A percentile compares a stretch with the other conserved stretches of the same genome.
phyloP scores from a whole-genome alignment of 768 basidiomycete species.

The Podaxis rugospora region DNA sequence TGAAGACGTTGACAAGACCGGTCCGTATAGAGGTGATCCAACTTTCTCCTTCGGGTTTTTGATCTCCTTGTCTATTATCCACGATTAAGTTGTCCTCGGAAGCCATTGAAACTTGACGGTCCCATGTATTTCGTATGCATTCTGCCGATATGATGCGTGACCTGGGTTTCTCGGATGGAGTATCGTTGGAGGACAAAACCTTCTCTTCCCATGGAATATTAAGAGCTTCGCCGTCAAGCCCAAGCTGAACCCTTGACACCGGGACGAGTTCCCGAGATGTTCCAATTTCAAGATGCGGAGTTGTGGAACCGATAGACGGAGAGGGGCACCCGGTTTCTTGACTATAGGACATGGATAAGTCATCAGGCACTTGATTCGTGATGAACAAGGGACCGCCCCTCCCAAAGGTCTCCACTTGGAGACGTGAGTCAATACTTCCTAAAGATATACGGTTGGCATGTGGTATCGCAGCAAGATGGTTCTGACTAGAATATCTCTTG shows the following conservation, averaged over 20 bases:
- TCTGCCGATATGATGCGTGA: slow-evolving; percentile 15
- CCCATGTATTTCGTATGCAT: slow-evolving; percentile 11
- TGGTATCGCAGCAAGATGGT: background rate
- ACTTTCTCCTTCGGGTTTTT: slow-evolving; percentile 19
- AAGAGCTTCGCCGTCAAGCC: slow-evolving; percentile 25
- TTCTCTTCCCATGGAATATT: slow-evolving; percentile 25
- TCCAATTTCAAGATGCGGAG: slow-evolving; percentile 16
- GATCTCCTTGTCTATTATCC: background rate
- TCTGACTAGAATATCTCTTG: slow-evolving; percentile 13
- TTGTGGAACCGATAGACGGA: slow-evolving; percentile 18
- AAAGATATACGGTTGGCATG: background rate
- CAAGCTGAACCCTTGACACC: slow-evolving; percentile 26
- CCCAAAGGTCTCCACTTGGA: slow-evolving; percentile 6
- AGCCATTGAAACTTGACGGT: background rate
- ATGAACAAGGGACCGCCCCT: slow-evolving; percentile 1
- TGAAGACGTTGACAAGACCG: slow-evolving; percentile 45
- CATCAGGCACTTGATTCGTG: slow-evolving; percentile 6
- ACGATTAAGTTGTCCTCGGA: background rate
- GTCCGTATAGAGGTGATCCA: slow-evolving; percentile 41
- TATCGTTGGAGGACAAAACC: slow-evolving; percentile 14
- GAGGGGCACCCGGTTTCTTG: background rate
- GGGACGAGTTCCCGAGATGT: slow-evolving; percentile 20
- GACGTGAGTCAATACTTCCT: slow-evolving; percentile 3
- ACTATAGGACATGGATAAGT: slow-evolving; percentile 4
- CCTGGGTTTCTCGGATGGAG: slow-evolving; percentile 17